Percentiles rank a stretch among this genome's conserved stretches.
Conservation (phyloP, 1,284 basidiomycete genomes). For the Fistulinella cinereoalba region DNA sequence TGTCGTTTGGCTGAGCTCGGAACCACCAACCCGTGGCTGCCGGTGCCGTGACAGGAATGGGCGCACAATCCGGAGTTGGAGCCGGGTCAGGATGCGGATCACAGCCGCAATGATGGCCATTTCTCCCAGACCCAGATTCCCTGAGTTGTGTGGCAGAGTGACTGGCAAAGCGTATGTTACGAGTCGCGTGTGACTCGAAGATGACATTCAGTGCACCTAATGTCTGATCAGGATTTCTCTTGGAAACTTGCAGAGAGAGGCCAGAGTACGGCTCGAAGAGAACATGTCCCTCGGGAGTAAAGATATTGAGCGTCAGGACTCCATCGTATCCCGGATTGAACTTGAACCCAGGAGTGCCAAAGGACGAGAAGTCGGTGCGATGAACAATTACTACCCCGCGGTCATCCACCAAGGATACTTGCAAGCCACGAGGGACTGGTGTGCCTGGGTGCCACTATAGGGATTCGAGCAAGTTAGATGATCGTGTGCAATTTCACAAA, state of each 20-base stretch:
- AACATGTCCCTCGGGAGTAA: not conserved
- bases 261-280: conserved; percentile 11
- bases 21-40: conserved; percentile 16
- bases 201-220: conserved; percentile 14
- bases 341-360: not conserved
- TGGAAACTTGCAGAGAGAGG: conserved; percentile 6
- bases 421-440: not conserved
- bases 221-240: not conserved
- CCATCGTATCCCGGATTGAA: conserved; percentile 5
- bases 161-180: conserved; percentile 13
- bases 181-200: conserved; percentile 10
- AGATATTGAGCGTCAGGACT: conserved; percentile 8
- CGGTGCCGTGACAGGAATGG: conserved; percentile 11
- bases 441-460: conserved; percentile 6
- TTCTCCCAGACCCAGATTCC: not conserved
- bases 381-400: conserved; percentile 1
- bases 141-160: conserved; percentile 1
- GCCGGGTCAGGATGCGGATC: too few species aligned
- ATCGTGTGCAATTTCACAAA: too few species aligned
- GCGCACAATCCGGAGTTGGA: not conserved
- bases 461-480: not conserved
- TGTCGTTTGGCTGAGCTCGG: not conserved
- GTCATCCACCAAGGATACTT: conserved; percentile 10
- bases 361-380: not conserved
- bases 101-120: too few species aligned